Evolutionary conservation across 441 rosid species (phyloP), one percentile per base, ranked within the genome.

Genomic region (Pelargonium cotyledonis): DNA sequence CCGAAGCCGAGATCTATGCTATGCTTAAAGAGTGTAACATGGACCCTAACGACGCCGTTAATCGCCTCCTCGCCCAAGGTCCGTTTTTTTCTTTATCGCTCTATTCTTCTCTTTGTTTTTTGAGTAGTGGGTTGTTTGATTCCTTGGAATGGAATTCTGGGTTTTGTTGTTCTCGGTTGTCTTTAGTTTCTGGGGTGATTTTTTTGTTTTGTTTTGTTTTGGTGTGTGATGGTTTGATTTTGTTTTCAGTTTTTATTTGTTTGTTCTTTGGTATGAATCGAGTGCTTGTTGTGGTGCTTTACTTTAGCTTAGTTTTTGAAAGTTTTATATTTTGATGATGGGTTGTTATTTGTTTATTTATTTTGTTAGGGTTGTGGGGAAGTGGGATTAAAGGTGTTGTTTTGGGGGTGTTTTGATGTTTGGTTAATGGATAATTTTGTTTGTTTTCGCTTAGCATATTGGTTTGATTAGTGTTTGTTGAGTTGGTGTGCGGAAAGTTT

Each of bases 41-140:
- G 99, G 99, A 95, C 92, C 99, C 99, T 71, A 88, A 95, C 82
- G 99, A 95, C 79, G 82, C 97, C 73, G 99, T 90, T 71, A 89
- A 80, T 82, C 96, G 99, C 78, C 96, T 91, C 74, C 96, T 95
- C 74, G 57, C 86, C 70, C 97, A 90, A 95, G 99, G 99, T 75
- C 10, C 11, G 19, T 55, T 86, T 62, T 65, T 18, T 2, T 9
- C 16, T 16, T 38, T 66, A 21, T 38, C 19, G 2, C 38, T 47
- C 19, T 40, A 9, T 67, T 1, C 7, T 0, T 23, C 16, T 10
- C 35, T 12, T 3, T 41, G 55, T 11, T 58, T 29, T 65, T n/a
- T 19, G 6, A 41, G 7, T 49, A n/a, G 10, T 21, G 14, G 2
- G 70, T 29, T 8, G 58, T 38, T 29, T 62, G 68, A 63, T 31